These are phyloP conservation scores for Leonotis leonurus DNA, from an alignment of 257 asterid species.

Conservation along the genomic window DNA sequence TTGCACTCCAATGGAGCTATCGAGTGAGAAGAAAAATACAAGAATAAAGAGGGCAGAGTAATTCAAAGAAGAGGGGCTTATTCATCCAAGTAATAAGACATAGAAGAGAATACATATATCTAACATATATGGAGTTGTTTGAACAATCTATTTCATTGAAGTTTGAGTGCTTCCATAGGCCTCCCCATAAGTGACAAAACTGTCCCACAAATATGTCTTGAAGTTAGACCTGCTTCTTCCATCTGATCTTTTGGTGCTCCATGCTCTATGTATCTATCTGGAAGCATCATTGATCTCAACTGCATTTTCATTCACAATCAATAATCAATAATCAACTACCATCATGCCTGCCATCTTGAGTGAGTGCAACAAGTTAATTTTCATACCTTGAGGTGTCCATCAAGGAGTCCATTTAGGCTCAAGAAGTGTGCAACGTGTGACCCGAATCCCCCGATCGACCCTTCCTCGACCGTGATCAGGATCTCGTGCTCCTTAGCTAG, in stretches of 20 bases:
- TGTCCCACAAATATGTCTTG: slow-evolving; percentile 57
- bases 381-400: background rate
- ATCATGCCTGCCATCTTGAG: no score
- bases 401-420: background rate
- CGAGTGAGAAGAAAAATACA: no score
- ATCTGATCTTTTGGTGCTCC: slow-evolving; percentile 44
- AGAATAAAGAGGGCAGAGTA: no score
- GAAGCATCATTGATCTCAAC: slow-evolving; percentile 13
- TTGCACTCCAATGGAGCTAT: no score
- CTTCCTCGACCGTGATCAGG: slow-evolving; percentile 5
- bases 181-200: slow-evolving; percentile 56
- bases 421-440: slow-evolving; percentile 3
- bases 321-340: no score
- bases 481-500: slow-evolving; percentile 11
- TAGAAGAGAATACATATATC: background rate
- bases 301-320: background rate
- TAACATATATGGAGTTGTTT: background rate
- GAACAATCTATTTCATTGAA: background rate
- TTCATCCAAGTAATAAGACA: background rate
- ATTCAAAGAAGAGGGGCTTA: background rate
- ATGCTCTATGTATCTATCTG: slow-evolving; percentile 10
- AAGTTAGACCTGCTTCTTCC: slow-evolving; percentile 69
- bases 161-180: slow-evolving; percentile 44
- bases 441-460: slow-evolving; percentile 8
- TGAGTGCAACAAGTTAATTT: no score